Evolutionary conservation across 352 stramenopile species (phyloP).

Genomic region (Phytopythium litorale): DNA sequence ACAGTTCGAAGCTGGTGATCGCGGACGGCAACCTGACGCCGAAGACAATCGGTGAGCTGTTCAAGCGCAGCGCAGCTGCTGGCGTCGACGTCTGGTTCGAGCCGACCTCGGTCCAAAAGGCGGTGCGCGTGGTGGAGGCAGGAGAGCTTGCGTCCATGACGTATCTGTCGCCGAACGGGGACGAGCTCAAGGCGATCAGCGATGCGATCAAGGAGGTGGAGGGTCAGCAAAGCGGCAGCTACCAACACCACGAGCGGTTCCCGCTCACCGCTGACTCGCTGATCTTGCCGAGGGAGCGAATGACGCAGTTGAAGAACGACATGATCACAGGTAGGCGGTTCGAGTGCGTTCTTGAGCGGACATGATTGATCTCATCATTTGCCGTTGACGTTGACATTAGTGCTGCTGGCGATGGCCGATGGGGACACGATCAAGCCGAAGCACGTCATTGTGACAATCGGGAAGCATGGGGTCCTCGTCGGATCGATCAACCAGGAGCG

Average conservation of each 20-base stretch:
- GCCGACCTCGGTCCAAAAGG: slow-evolving; percentile 83
- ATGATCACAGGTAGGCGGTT: slow-evolving; percentile 46
- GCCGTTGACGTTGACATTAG: slow-evolving; percentile 9
- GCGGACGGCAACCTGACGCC: slow-evolving; percentile 76
- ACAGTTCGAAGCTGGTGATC: slow-evolving; percentile 54
- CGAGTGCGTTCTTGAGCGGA: neutral
- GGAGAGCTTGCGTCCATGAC: slow-evolving; percentile 40
- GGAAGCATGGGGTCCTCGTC: slow-evolving; percentile 68
- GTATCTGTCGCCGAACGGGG: slow-evolving; percentile 77
- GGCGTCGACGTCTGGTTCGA: slow-evolving; percentile 74
- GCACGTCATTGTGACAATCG: slow-evolving; percentile 77
- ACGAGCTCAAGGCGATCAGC: slow-evolving; percentile 72
- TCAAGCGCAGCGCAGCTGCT: slow-evolving; percentile 35
- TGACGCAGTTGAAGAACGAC: slow-evolving; percentile 64
- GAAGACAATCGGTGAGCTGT: slow-evolving; percentile 33
- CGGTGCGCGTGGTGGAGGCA: slow-evolving; percentile 53
- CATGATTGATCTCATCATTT: neutral
- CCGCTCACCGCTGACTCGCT: slow-evolving; percentile 38
- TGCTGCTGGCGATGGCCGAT: slow-evolving; percentile 59
- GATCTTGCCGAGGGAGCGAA: slow-evolving; percentile 36
- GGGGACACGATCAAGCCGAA: slow-evolving; percentile 41
- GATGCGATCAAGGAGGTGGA: slow-evolving; percentile 31
- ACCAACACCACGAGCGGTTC: slow-evolving; percentile 36
- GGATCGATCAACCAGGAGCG: slow-evolving; percentile 44
- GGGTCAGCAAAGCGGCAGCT: neutral